Evolutionary conservation across 257 asterid species (phyloP).

Genomic region (Penstemon eatonii): DNA sequence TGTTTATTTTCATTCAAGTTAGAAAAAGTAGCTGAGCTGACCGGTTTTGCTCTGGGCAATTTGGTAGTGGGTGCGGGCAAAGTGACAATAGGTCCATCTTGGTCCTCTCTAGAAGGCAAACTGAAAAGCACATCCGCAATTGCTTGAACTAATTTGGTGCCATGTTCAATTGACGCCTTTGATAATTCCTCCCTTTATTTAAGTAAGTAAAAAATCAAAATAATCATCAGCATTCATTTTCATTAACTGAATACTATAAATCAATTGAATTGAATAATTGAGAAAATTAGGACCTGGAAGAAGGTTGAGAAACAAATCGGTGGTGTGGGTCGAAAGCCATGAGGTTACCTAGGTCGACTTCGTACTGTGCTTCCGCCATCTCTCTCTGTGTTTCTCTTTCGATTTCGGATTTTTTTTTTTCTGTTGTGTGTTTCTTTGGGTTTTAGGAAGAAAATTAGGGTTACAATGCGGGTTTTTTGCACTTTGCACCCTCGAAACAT

Average conservation of each 20-base stretch:
- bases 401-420: too few relatives aligned
- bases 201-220: not conserved
- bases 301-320: conserved; percentile 50
- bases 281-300: conserved; percentile 56
- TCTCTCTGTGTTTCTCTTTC: not conserved
- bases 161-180: conserved; percentile 61
- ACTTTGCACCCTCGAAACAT: too few relatives aligned
- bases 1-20: not conserved
- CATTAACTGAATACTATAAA: not conserved
- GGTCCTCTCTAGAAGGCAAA: conserved; percentile 71
- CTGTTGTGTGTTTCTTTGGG: too few relatives aligned
- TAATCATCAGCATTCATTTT: not conserved
- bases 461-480: too few relatives aligned
- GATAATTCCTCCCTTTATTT: conserved; percentile 67
- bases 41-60: conserved; percentile 89
- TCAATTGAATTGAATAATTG: not conserved
- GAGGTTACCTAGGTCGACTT: conserved; percentile 78
- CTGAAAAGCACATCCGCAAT: conserved; percentile 76
- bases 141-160: conserved; percentile 80
- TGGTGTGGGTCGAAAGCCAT: conserved; percentile 63
- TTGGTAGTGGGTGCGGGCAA: conserved; percentile 76
- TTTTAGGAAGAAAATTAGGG: too few relatives aligned
- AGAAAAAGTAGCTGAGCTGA: conserved; percentile 31
- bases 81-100: conserved; percentile 72
- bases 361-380: conserved; percentile 48